Conservation (phyloP, 176 grass and related monocot genomes). For the Secale cereale region DNA sequence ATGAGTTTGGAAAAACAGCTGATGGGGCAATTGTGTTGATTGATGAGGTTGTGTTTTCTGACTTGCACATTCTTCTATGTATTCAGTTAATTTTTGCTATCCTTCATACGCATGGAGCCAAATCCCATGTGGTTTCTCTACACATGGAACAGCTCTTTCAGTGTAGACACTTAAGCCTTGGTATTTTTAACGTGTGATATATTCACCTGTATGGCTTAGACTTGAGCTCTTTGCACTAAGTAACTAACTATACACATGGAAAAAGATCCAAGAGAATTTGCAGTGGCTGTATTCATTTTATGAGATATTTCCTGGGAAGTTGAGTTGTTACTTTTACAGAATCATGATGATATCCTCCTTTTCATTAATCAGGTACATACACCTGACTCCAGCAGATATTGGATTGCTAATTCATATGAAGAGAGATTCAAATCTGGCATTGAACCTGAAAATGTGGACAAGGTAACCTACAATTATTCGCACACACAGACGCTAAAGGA, state of each 20-base stretch:
- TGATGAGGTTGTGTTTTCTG: slow-evolving; percentile 66
- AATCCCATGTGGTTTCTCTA: not conserved
- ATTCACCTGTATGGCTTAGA: not conserved
- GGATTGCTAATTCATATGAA: slow-evolving; percentile 91
- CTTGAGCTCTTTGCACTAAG: not conserved
- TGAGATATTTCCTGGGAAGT: not conserved
- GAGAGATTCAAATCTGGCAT: slow-evolving; percentile 62
- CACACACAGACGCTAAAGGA: not conserved
- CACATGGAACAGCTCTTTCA: not conserved
- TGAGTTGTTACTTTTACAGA: not conserved
- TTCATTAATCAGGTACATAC: slow-evolving; percentile 76
- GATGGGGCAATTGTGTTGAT: slow-evolving; percentile 88
- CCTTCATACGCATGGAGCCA: not conserved
- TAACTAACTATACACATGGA: not conserved
- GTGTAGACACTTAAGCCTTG: not conserved
- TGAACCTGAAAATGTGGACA: slow-evolving; percentile 98
- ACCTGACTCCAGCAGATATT: slow-evolving; percentile 96
- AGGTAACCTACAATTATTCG: slow-evolving; percentile 44
- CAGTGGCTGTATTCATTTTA: not conserved
- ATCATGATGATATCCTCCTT: not conserved
- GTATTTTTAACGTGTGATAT: not conserved
- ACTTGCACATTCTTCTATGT: slow-evolving; percentile 11
- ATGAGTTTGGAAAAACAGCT: slow-evolving; percentile 88
- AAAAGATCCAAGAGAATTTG: not conserved
- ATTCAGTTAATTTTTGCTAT: not conserved